Base-by-base conservation (phyloP, 2,329 filamentous ascomycete species). In the Monosporascus sp. region DNA sequence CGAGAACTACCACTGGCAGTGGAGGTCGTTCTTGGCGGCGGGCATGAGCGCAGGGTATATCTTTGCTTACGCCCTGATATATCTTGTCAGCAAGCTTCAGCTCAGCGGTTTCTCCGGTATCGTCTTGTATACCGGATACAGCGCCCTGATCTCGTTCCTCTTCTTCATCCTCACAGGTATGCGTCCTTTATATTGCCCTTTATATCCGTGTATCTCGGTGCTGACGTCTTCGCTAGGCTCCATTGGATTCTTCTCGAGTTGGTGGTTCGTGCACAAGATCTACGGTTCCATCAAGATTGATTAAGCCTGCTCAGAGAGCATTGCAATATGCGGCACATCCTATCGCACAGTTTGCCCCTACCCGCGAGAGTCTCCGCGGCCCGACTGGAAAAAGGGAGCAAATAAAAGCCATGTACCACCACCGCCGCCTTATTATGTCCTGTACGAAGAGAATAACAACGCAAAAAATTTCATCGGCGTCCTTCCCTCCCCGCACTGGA, bases 1-100 rank as follows among this genome's bases (percentile, higher is more conserved):
- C 0, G 94, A 99, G 74, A 94, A 99, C 73, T 99, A 99, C 73
- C 89, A 96, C 70, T 99, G 94, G 94, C 94, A 97, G 65, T 99
- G 94, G 94, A 84, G 94, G 50, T 87, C 91, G 6, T 99, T 99
- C 75, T 81, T 90, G 55, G 93, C 90, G 2, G 91, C 91, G 1
- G 94, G 94, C 54, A 93, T 91, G 66, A 95, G 88, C 50, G 92
- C 92, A 1, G 82, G 83, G 15, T 99, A 97, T 68, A 91, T 99
- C 46, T 97, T 97, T 70, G 74, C 88, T 39, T 95, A 96, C 70
- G 92, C 91, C 50, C 72, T 99, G 61, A 79, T 97, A 50, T 97
- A 97, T 73, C 94, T 94, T 82, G 75, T 91, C 37, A 92, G 89
- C 64, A 91, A 93, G 69, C 78, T 97, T 54, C 91, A 87, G 63